Conservation (phyloP, 768 basidiomycete genomes). For the Lentinula sp. region DNA sequence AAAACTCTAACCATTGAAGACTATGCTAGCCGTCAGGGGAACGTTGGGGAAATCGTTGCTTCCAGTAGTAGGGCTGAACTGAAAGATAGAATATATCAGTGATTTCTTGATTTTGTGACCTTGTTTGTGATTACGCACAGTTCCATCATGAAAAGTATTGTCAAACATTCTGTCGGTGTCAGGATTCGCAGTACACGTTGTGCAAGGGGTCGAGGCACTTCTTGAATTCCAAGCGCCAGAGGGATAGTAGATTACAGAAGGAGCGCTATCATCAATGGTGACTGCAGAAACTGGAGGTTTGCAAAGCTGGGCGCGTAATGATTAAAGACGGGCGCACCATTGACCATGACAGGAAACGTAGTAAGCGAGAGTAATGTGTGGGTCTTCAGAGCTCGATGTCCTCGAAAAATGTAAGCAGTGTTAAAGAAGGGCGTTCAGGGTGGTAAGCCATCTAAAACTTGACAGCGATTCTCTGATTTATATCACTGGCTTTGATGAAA, state of each 20-base stretch:
- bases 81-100: background rate
- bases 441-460: no score
- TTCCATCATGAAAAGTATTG: constrained; percentile 19
- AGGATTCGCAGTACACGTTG: constrained; percentile 13
- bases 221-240: constrained; percentile 13
- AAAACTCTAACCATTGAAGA: constrained; percentile 27
- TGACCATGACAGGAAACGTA: background rate
- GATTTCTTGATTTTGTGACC: background rate
- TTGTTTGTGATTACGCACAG: background rate
- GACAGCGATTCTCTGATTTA: no score
- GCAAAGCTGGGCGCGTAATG: background rate
- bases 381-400: no score
- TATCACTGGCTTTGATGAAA: no score
- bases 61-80: constrained; percentile 12
- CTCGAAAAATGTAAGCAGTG: no score
- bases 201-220: constrained; percentile 9
- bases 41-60: constrained; percentile 11
- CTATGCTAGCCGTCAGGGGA: constrained; percentile 19
- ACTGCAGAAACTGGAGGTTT: constrained; percentile 12
- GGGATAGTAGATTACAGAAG: constrained; percentile 14
- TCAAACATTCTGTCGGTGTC: constrained; percentile 9
- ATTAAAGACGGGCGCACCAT: background rate
- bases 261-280: constrained; percentile 22
- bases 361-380: background rate
- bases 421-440: no score